phyloP scores from a whole-genome alignment of 2,329 filamentous ascomycete genomes.

The Hypoxylon sp. region DNA sequence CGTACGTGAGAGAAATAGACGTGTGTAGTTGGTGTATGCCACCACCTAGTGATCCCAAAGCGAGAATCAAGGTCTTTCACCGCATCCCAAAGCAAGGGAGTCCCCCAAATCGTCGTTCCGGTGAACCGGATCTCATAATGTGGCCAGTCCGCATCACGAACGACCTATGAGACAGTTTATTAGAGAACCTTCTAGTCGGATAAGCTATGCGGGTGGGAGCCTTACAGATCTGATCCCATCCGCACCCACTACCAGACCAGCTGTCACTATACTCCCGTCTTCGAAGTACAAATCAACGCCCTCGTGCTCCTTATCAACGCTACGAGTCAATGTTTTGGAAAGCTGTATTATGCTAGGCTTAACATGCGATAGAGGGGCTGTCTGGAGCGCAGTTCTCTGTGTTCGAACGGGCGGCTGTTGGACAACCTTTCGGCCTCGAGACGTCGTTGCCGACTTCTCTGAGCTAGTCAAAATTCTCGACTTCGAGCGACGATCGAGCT shows the following conservation, averaged over 20 bases:
- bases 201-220: background rate
- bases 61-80: conserved; percentile 45
- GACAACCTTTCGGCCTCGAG: conserved; percentile 22
- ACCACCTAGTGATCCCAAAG: conserved; percentile 42
- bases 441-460: too few species aligned
- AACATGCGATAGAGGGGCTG: conserved; percentile 56
- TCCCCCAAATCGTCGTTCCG: conserved; percentile 58
- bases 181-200: background rate
- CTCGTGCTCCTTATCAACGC: conserved; percentile 48
- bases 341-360: conserved; percentile 53
- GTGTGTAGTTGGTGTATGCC: conserved; percentile 42
- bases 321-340: conserved; percentile 51
- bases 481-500: conserved; percentile 39
- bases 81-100: conserved; percentile 49
- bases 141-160: conserved; percentile 39
- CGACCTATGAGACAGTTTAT: conserved; percentile 48
- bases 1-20: conserved; percentile 44
- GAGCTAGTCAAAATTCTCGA: too few species aligned
- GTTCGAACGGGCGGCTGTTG: conserved; percentile 35
- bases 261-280: conserved; percentile 50
- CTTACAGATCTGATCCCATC: conserved; percentile 60
- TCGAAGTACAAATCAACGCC: conserved; percentile 55
- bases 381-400: conserved; percentile 53
- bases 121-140: conserved; percentile 42
- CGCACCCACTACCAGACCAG: conserved; percentile 59